phyloP scores from a whole-genome alignment of 192 early-diverging fungal genomes.

The Linnemannia schmuckeri region DNA sequence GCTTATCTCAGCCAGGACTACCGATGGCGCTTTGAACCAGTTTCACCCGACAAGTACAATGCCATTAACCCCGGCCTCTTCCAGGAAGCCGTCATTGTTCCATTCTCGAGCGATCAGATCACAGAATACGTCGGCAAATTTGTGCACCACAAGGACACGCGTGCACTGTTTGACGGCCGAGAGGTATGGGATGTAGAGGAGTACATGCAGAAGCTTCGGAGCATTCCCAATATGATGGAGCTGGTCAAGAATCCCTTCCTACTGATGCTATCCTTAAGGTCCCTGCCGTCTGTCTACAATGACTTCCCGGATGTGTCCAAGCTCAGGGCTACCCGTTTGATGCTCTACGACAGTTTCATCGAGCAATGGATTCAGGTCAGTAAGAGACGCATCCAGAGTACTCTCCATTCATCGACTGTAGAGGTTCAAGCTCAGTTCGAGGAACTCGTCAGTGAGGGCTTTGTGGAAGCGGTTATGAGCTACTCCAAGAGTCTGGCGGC shows the following conservation, averaged over 20 bases:
- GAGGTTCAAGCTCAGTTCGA: not conserved
- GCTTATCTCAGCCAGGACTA: not conserved
- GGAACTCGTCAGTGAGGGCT: not conserved
- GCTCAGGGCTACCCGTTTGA: not conserved
- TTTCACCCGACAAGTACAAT: not conserved
- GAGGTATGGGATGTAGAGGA: not conserved
- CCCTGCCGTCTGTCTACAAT: not conserved
- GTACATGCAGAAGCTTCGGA: not conserved
- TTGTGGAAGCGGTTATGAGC: not conserved
- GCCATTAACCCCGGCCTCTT: not conserved
- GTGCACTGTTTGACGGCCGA: not conserved
- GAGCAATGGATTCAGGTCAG: not conserved
- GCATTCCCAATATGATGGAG: constrained; percentile 1
- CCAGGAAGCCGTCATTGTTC: not conserved
- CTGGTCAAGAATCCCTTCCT: constrained; percentile 4
- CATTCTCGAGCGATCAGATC: not conserved
- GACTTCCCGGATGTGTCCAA: not conserved
- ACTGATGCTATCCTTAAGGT: not conserved
- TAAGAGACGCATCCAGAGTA: not conserved
- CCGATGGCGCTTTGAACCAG: not conserved
- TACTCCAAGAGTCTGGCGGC: not conserved
- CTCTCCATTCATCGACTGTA: not conserved
- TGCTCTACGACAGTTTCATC: not conserved
- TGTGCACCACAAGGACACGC: not conserved
- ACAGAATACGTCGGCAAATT: not conserved